A percentile compares a stretch with the other conserved stretches of the same genome.
Conservation (phyloP, 2,329 filamentous ascomycete genomes). For the Onygenales sp. region DNA sequence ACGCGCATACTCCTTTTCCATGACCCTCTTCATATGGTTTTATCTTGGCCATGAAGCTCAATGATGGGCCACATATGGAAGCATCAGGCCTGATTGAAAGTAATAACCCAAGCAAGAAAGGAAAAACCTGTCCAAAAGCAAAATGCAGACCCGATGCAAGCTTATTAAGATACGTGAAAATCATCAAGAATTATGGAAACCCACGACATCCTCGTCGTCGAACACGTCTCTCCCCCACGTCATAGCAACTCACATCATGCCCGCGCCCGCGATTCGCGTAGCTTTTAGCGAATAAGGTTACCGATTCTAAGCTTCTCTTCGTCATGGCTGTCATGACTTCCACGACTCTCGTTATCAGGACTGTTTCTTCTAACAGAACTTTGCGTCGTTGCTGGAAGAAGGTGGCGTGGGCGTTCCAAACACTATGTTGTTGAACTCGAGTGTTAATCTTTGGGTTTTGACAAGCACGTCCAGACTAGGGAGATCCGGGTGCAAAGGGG, state of each 20-base stretch:
- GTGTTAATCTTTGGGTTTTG: not conserved
- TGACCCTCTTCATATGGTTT: not conserved
- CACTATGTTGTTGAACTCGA: slow-evolving; percentile 9
- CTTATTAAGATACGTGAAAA: not conserved
- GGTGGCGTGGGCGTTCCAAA: slow-evolving; percentile 13
- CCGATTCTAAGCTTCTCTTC: slow-evolving; percentile 12
- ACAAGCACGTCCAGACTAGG: not conserved
- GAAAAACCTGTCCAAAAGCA: not conserved
- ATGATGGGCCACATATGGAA: not conserved
- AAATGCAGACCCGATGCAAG: slow-evolving; percentile 2
- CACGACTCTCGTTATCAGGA: slow-evolving; percentile 4
- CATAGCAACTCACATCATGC: not conserved
- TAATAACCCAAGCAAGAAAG: not conserved
- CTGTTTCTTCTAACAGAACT: slow-evolving; percentile 5
- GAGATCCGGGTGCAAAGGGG: not conserved
- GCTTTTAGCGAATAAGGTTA: slow-evolving; percentile 8
- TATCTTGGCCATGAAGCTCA: not conserved
- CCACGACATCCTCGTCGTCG: not conserved
- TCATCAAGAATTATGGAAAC: not conserved
- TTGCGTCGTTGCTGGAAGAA: slow-evolving; percentile 9
- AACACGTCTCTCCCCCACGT: not conserved
- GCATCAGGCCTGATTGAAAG: not conserved
- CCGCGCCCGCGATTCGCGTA: not conserved
- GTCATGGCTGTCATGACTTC: slow-evolving; percentile 13
- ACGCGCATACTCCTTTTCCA: not conserved